Evolutionary conservation across 805 yeast species (phyloP).

Genomic region (Kregervanrija pseudodelftensis): DNA sequence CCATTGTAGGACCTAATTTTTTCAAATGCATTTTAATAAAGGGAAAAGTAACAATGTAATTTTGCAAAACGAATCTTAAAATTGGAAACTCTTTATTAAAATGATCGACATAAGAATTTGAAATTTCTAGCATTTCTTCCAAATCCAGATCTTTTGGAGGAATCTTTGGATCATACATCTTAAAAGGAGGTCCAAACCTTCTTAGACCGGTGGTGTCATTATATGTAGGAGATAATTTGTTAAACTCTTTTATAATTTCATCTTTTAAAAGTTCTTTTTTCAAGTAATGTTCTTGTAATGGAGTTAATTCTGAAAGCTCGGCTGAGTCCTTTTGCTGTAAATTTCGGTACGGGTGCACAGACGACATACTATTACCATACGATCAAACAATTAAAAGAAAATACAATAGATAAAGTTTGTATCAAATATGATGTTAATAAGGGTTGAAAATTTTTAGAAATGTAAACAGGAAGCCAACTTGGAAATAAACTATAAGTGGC

Average conservation of each 20-base stretch:
- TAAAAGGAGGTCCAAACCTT: constrained; percentile 74
- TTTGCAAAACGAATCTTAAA: constrained; percentile 54
- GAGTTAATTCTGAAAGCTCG: constrained; percentile 27
- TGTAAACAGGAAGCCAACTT: too few species aligned
- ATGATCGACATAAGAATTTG: constrained; percentile 13
- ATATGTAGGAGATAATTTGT: constrained; percentile 34
- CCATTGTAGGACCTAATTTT: constrained; percentile 9
- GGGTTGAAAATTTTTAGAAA: too few species aligned
- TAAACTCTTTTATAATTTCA: constrained; percentile 58
- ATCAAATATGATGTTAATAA: too few species aligned
- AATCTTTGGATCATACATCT: constrained; percentile 34
- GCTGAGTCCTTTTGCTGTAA: too few species aligned
- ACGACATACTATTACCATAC: too few species aligned
- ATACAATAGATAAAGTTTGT: too few species aligned
- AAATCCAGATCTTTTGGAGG: constrained; percentile 16
- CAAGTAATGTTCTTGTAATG: constrained; percentile 78
- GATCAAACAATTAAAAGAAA: too few species aligned
- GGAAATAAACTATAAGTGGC: too few species aligned
- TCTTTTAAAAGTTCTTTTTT: constrained; percentile 71
- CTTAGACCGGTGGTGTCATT: constrained; percentile 58
- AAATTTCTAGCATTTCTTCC: constrained; percentile 13
- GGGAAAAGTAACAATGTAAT: constrained; percentile 67
- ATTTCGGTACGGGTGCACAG: too few species aligned
- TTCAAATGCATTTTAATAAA: constrained; percentile 49
- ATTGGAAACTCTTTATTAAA: constrained; percentile 52